These are phyloP conservation scores for Epichloe sylvatica DNA, from an alignment of 2,329 filamentous ascomycete genomes.

Conservation along the genomic window DNA sequence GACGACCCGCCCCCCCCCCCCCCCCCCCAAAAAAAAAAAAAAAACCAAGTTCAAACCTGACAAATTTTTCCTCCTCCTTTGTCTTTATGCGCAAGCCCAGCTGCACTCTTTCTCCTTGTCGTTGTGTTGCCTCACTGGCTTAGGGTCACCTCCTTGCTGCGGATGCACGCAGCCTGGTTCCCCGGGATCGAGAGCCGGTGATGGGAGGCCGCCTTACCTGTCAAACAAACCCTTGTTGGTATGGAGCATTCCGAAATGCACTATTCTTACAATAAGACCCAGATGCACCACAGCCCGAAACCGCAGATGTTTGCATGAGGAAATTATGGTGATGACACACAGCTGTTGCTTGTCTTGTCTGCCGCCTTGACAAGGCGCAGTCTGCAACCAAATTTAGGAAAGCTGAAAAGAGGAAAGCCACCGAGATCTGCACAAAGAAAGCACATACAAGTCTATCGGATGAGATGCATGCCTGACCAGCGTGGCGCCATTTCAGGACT, in stretches of 20 bases:
- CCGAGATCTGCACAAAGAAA: not conserved
- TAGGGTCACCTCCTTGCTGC: not conserved
- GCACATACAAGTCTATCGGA: constrained; percentile 44
- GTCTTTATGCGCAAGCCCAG: not conserved
- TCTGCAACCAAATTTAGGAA: not conserved
- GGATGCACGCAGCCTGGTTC: constrained; percentile 1
- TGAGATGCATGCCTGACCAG: constrained; percentile 59
- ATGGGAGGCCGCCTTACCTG: not conserved
- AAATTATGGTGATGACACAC: not conserved
- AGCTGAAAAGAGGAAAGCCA: not conserved
- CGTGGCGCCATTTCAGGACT: constrained; percentile 54
- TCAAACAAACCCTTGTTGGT: not conserved
- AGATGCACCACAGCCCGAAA: not conserved
- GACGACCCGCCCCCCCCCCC: no score
- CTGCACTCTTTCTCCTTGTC: not conserved
- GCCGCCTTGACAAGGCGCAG: not conserved
- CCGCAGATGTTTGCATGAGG: not conserved
- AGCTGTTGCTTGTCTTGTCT: not conserved
- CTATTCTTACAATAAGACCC: not conserved
- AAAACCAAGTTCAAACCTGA: not conserved
- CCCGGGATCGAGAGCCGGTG: not conserved
- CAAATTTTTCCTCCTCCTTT: not conserved
- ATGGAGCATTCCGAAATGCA: not conserved
- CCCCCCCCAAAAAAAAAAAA: not conserved
- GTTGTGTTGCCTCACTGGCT: not conserved